Evolutionary conservation across 2,329 filamentous ascomycete species (phyloP), one percentile per base, ranked within the genome.

Genomic region (Xylariaceae sp.): DNA sequence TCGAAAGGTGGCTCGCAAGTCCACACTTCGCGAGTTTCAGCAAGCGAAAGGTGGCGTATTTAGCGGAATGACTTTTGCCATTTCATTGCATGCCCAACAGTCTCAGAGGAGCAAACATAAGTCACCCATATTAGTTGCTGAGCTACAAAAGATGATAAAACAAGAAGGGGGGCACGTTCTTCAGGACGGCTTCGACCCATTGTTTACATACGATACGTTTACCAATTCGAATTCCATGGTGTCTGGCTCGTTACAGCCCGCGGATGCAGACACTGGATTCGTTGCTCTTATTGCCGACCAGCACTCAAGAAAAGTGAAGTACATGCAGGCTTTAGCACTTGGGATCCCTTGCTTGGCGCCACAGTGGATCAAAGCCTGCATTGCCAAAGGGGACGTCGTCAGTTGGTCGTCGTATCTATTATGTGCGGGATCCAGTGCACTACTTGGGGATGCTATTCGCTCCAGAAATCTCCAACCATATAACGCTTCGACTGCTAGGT

Each of bases 301-400:
- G 5, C 87, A 96, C 66, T 94, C 88, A 6, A 83, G 92, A 42
- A 90, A 90, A 55, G 81, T 85, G 44, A 99, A 97, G 66, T 96
- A 94, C 67, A 88, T 97, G 77, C 91, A 97, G 70, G 94, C 94
- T 0, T 79, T 99, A 2, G 91, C 94, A 0, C 79, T 99, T 1
- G 90, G 89, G 1, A 71, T 99, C 0, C 94, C 94, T 0, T 96
- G 91, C 61, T 75, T 99, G 1, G 86, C 89, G 6, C 80, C 83
- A 6, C 84, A 85, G 47, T 99, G 94, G 92, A 74, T 95, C 42
- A 76, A 81, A 22, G 80, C 87, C 44, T 96, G 89, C 54, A 67
- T 92, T 3, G 68, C 75, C 1, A 80, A 81, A 31, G 73, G 75
- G 6, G 64, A 70, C 7, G 68, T 92, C 0, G 69, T 95, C 0